These are phyloP conservation scores for Pichia cabralensis DNA, from an alignment of 805 yeast species.

Conservation along the genomic window DNA sequence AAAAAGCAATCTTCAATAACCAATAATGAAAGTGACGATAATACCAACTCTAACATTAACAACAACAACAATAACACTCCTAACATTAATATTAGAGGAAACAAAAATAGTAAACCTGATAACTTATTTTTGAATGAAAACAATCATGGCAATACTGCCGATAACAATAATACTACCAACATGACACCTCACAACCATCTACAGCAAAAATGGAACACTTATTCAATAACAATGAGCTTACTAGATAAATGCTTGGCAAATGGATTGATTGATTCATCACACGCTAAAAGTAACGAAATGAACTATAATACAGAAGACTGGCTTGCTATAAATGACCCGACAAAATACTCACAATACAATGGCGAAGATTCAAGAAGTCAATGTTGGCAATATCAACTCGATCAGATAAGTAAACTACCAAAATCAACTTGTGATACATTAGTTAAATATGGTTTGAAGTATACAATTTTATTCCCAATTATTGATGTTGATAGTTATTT, in stretches of 20 bases:
- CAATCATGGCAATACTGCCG: too few species aligned
- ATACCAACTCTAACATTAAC: neutral
- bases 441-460: conserved; percentile 14
- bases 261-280: conserved; percentile 11
- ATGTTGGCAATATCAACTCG: conserved; percentile 21
- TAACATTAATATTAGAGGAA: neutral
- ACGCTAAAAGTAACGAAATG: conserved; percentile 7
- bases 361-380: conserved; percentile 16
- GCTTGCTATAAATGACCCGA: conserved; percentile 13
- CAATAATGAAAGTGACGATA: too few species aligned
- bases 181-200: too few species aligned
- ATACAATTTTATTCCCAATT: conserved; percentile 33
- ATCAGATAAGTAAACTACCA: conserved; percentile 10
- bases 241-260: conserved; percentile 18
- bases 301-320: conserved; percentile 24
- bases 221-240: conserved; percentile 17
- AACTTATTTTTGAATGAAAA: too few species aligned
- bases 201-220: conserved; percentile 22
- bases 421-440: conserved; percentile 17
- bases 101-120: too few species aligned
- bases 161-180: too few species aligned
- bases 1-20: too few species aligned
- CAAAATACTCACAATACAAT: conserved; percentile 5
- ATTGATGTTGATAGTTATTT: conserved; percentile 51
- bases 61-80: neutral